These are phyloP conservation scores for Marasmius sp. DNA, from an alignment of 1,284 basidiomycete genomes.

Conservation along the genomic window DNA sequence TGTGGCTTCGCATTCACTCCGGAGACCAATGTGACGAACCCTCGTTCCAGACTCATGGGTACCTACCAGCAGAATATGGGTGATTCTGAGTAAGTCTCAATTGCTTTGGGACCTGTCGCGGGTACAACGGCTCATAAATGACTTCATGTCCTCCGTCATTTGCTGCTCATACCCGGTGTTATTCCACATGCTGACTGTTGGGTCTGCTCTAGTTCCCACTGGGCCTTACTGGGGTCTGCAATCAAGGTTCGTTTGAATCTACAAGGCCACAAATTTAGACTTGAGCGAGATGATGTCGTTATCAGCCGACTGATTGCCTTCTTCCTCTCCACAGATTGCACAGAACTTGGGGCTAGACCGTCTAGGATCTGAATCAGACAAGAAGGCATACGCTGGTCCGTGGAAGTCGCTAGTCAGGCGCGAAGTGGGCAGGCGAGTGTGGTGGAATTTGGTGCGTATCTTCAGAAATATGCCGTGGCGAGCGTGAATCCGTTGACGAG, in stretches of 20 bases:
- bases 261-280: no score
- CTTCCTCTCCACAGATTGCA: conserved; percentile 17
- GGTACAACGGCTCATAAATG: no score
- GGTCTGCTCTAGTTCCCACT: conserved; percentile 17
- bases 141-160: no score
- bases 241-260: conserved; percentile 18
- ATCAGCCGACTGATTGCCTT: not conserved
- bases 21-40: not conserved
- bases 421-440: conserved; percentile 21
- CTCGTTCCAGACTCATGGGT: conserved; percentile 21
- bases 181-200: no score
- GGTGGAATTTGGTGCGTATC: conserved; percentile 23
- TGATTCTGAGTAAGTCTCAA: conserved; percentile 21
- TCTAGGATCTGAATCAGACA: conserved; percentile 20
- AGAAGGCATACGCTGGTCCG: conserved; percentile 13
- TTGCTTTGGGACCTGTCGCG: not conserved
- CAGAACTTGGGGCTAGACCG: conserved; percentile 24
- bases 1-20: not conserved
- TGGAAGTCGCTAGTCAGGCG: conserved; percentile 23
- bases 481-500: not conserved
- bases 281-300: no score
- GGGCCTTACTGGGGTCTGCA: conserved; percentile 22
- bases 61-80: conserved; percentile 26
- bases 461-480: not conserved
- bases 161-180: no score